A percentile compares a stretch with the other conserved stretches of the same genome.
These are phyloP conservation scores for Mycosarcoma mackinlayi DNA, from an alignment of 1,284 basidiomycete genomes.

Conservation along the genomic window DNA sequence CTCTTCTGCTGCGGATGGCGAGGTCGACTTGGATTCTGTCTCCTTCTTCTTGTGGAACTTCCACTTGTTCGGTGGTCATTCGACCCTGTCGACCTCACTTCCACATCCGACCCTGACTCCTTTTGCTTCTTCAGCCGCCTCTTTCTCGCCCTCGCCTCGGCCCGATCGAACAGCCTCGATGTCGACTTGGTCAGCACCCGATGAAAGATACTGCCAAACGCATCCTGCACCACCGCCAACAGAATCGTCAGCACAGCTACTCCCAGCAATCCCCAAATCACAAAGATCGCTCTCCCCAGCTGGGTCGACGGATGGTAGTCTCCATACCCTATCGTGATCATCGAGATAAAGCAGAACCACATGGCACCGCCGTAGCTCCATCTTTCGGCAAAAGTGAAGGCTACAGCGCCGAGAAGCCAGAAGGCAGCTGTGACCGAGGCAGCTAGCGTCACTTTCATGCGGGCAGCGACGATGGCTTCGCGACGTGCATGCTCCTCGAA, in stretches of 20 bases:
- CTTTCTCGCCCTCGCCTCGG: slow-evolving; percentile 24
- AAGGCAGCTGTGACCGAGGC: slow-evolving; percentile 71
- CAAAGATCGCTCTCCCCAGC: slow-evolving; percentile 80
- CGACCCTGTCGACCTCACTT: not conserved
- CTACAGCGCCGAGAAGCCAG: slow-evolving; percentile 71
- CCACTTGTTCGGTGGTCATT: not conserved
- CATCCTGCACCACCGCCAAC: slow-evolving; percentile 72
- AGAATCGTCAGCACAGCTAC: slow-evolving; percentile 56
- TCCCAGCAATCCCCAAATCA: slow-evolving; percentile 77
- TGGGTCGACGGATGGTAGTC: slow-evolving; percentile 44
- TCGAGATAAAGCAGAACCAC: slow-evolving; percentile 74
- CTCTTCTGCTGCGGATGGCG: slow-evolving; percentile 17
- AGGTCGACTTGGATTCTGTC: not conserved
- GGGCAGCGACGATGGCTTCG: slow-evolving; percentile 20
- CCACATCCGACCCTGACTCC: slow-evolving; percentile 1
- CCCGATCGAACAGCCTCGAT: slow-evolving; percentile 30
- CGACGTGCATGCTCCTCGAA: slow-evolving; percentile 30
- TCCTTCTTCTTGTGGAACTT: not conserved
- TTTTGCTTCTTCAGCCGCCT: slow-evolving; percentile 7
- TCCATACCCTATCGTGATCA: slow-evolving; percentile 63
- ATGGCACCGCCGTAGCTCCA: slow-evolving; percentile 73
- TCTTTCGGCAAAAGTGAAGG: slow-evolving; percentile 73
- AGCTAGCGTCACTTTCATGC: slow-evolving; percentile 26
- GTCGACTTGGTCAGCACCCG: slow-evolving; percentile 26
- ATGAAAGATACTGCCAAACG: slow-evolving; percentile 46